Conservation (phyloP, 495 filamentous ascomycete genomes). For the Terfezia boudieri region DNA sequence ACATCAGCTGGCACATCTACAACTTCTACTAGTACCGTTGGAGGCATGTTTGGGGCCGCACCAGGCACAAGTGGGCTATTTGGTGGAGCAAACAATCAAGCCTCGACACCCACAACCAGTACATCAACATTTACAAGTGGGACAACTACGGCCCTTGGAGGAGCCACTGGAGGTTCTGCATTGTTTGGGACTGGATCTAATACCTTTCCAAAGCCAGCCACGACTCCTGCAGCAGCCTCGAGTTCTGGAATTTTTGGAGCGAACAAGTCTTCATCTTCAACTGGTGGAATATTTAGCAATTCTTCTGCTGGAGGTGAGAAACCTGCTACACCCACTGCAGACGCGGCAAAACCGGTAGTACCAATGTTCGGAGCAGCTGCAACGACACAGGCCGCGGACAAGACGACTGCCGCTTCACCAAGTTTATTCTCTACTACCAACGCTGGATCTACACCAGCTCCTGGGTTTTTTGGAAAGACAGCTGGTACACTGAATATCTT, state of each 20-base stretch:
- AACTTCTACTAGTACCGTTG: not conserved
- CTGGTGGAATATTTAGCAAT: too few relatives aligned
- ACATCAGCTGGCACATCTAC: constrained; percentile 1
- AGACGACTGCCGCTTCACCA: not conserved
- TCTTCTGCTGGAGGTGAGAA: not conserved
- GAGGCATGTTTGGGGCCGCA: not conserved
- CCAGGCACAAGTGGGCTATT: not conserved
- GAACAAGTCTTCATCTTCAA: not conserved
- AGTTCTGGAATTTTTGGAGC: not conserved
- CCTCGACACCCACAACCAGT: too few relatives aligned
- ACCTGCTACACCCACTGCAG: not conserved
- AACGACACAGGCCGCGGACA: not conserved
- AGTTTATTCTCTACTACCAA: not conserved
- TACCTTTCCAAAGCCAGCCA: not conserved
- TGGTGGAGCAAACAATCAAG: too few relatives aligned
- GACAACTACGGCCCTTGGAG: too few relatives aligned
- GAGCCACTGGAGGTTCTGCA: too few relatives aligned
- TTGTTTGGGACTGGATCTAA: not conserved
- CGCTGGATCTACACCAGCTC: constrained; percentile 5
- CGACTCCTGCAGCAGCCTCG: not conserved
- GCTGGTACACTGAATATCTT: not conserved
- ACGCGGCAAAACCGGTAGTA: not conserved
- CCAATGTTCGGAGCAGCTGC: constrained; percentile 6
- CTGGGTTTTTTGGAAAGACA: constrained; percentile 5
- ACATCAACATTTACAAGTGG: too few relatives aligned